Evolutionary conservation across 2,329 filamentous ascomycete genomes (phyloP).

Genomic region (Fusarium nodosum): DNA sequence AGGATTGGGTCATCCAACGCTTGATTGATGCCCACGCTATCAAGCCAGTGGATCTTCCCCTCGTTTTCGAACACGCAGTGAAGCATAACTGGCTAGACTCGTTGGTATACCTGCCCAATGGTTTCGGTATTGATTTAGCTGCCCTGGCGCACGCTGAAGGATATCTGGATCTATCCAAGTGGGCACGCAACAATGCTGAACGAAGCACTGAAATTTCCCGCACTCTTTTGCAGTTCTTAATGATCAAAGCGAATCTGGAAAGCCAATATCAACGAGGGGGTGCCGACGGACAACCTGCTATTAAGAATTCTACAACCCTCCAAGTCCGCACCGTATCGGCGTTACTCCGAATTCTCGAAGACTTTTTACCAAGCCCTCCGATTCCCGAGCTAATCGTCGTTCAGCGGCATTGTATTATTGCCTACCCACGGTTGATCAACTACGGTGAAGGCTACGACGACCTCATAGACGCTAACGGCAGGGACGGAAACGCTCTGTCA

Average conservation of each 20-base stretch:
- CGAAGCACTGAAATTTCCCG: slow-evolving; percentile 76
- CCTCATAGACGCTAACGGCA: slow-evolving; percentile 87
- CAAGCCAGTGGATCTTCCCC: slow-evolving; percentile 67
- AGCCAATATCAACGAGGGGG: slow-evolving; percentile 75
- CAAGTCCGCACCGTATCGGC: slow-evolving; percentile 87
- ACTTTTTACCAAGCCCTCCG: slow-evolving; percentile 71
- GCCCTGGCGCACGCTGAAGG: slow-evolving; percentile 86
- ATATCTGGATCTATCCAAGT: slow-evolving; percentile 83
- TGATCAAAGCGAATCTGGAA: slow-evolving; percentile 87
- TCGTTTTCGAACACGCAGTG: slow-evolving; percentile 73
- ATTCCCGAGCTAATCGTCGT: slow-evolving; percentile 80
- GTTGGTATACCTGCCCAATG: slow-evolving; percentile 81
- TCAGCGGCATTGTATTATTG: slow-evolving; percentile 89
- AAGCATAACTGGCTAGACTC: slow-evolving; percentile 88
- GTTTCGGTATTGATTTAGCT: slow-evolving; percentile 88
- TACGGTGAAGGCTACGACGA: slow-evolving; percentile 94
- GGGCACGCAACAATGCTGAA: slow-evolving; percentile 80
- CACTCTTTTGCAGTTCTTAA: slow-evolving; percentile 82
- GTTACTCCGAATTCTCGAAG: slow-evolving; percentile 83
- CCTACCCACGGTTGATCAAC: slow-evolving; percentile 95
- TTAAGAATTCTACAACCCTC: slow-evolving; percentile 78
- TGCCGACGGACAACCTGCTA: slow-evolving; percentile 69
- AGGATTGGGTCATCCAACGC: slow-evolving; percentile 84
- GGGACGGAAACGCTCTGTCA: slow-evolving; percentile 84
- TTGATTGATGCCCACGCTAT: slow-evolving; percentile 86